Conservation (phyloP, 1,284 basidiomycete genomes). For the Athelia psychrophila region DNA sequence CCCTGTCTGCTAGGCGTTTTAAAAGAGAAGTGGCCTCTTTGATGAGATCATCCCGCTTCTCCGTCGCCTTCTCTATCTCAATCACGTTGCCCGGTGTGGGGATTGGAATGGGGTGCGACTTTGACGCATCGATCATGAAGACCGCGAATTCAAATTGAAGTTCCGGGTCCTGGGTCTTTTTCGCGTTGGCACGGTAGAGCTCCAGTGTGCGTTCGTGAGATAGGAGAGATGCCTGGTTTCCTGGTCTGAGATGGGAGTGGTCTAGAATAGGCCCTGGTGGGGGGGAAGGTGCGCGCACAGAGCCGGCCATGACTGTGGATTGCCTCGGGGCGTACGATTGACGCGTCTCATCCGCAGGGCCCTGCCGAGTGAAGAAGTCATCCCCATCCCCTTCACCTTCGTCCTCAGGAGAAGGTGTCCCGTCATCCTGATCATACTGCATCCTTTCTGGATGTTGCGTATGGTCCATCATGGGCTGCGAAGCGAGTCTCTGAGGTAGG, state of each 20-base stretch:
- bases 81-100: conserved; percentile 68
- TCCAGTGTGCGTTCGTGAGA: conserved; percentile 95
- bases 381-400: conserved; percentile 20
- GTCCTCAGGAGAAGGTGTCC: background rate
- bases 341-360: conserved; percentile 6
- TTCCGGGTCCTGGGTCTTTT: conserved; percentile 98
- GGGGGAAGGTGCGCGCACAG: conserved; percentile 50
- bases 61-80: conserved; percentile 74
- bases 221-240: conserved; percentile 88
- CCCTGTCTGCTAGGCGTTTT: conserved; percentile 89
- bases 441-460: background rate
- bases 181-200: conserved; percentile 95
- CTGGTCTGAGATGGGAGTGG: conserved; percentile 92
- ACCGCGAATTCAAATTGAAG: conserved; percentile 98
- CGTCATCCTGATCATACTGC: conserved; percentile 1
- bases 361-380: conserved; percentile 41
- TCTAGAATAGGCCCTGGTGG: conserved; percentile 73
- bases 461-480: background rate
- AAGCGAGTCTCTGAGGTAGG: too few relatives aligned
- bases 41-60: conserved; percentile 84
- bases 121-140: conserved; percentile 97
- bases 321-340: conserved; percentile 21
- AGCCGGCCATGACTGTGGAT: conserved; percentile 31
- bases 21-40: conserved; percentile 85
- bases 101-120: conserved; percentile 76